phyloP scores from a whole-genome alignment of 148 eudicot genomes.

The Rhododendron molle region DNA sequence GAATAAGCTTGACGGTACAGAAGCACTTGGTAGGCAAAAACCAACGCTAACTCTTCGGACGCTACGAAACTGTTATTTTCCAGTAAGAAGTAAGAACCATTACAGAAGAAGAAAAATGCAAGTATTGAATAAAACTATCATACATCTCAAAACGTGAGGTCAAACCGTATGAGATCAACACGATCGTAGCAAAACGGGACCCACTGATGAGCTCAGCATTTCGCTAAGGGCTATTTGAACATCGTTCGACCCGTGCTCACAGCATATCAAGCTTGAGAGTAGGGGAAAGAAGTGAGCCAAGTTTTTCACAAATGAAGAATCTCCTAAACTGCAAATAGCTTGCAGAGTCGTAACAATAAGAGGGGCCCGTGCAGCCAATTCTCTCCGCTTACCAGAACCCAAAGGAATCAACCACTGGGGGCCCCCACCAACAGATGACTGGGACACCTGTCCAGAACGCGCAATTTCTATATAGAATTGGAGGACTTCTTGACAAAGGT shows the following conservation, averaged over 20 bases:
- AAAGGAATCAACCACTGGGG: constrained; percentile 66
- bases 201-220: constrained; percentile 66
- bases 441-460: constrained; percentile 23
- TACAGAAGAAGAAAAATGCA: constrained; percentile 15
- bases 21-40: constrained; percentile 13
- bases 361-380: constrained; percentile 76
- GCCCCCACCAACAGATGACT: constrained; percentile 24
- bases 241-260: constrained; percentile 89
- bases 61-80: constrained; percentile 14
- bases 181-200: constrained; percentile 61
- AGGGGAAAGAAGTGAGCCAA: constrained; percentile 68
- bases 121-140: constrained; percentile 16
- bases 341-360: constrained; percentile 81
- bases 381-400: constrained; percentile 71
- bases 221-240: constrained; percentile 78
- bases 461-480: constrained; percentile 66
- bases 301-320: constrained; percentile 65
- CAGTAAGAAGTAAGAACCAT: constrained; percentile 11
- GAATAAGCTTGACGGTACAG: constrained; percentile 5
- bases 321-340: constrained; percentile 62
- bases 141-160: constrained; percentile 21
- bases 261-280: constrained; percentile 57
- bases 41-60: constrained; percentile 15
- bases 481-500: constrained; percentile 77
- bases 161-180: constrained; percentile 35